A percentile compares a stretch with the other conserved stretches of the same genome.
These are phyloP conservation scores for Blastobotrys chiropterorum DNA, from an alignment of 805 yeast species.

Conservation along the genomic window DNA sequence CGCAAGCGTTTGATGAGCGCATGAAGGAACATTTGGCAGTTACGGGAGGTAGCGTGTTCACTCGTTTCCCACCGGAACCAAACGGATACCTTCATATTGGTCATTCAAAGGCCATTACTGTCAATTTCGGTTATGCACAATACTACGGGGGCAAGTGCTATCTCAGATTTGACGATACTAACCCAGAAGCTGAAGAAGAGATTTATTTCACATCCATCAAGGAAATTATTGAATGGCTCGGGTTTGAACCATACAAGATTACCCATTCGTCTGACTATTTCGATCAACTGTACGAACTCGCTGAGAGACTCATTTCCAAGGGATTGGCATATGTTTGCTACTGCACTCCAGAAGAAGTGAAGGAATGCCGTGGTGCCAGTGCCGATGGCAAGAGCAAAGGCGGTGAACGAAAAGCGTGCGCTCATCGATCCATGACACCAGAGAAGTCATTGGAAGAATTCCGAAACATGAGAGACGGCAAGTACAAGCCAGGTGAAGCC, in stretches of 20 bases:
- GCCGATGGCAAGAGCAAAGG: slow-evolving; percentile 71
- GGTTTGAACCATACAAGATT: slow-evolving; percentile 87
- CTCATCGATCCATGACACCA: slow-evolving; percentile 60
- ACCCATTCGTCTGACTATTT: slow-evolving; percentile 96
- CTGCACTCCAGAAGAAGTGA: slow-evolving; percentile 87
- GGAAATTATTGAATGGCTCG: slow-evolving; percentile 88
- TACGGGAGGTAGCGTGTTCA: slow-evolving; percentile 77
- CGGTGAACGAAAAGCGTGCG: slow-evolving; percentile 82
- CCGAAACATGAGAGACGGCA: slow-evolving; percentile 87
- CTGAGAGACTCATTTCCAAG: slow-evolving; percentile 66
- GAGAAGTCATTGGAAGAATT: slow-evolving; percentile 77
- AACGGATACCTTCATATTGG: slow-evolving; percentile 97
- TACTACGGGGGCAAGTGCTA: slow-evolving; percentile 82
- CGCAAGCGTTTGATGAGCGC: slow-evolving; percentile 81
- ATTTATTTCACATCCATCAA: slow-evolving; percentile 77
- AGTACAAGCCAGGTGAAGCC: slow-evolving; percentile 84
- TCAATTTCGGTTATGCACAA: slow-evolving; percentile 95
- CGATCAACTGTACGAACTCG: slow-evolving; percentile 79
- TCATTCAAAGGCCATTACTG: slow-evolving; percentile 96
- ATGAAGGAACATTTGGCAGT: slow-evolving; percentile 72
- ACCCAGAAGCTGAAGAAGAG: slow-evolving; percentile 98
- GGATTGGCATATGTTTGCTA: slow-evolving; percentile 89
- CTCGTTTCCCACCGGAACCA: slow-evolving; percentile 99
- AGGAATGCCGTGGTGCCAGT: slow-evolving; percentile 81
- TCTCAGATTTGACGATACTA: slow-evolving; percentile 93